phyloP scores from a whole-genome alignment of 2,329 filamentous ascomycete species.

The Xylaria polymorpha region DNA sequence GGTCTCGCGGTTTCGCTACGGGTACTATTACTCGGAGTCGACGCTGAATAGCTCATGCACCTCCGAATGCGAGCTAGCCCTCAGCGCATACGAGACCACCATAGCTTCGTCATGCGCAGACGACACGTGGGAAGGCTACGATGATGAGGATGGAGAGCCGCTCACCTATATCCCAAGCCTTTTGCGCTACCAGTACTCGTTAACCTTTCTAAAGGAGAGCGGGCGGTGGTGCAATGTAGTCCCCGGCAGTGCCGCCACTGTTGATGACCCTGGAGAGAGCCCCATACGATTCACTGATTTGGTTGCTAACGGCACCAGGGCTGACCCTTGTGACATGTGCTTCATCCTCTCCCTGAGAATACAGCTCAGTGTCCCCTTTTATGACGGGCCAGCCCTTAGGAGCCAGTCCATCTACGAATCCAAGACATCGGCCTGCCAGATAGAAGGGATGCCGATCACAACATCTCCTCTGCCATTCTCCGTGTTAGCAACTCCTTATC shows the following conservation, averaged over 20 bases:
- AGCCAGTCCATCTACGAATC: background rate
- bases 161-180: slow-evolving; percentile 3
- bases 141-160: background rate
- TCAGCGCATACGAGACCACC: background rate
- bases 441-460: background rate
- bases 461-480: background rate
- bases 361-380: slow-evolving; percentile 31
- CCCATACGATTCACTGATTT: background rate
- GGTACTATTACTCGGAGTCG: slow-evolving; percentile 17
- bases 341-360: slow-evolving; percentile 24
- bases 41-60: slow-evolving; percentile 5
- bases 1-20: slow-evolving; percentile 16
- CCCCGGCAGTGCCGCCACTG: background rate
- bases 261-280: background rate
- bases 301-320: background rate
- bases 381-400: background rate
- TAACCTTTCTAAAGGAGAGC: slow-evolving; percentile 1
- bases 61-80: background rate
- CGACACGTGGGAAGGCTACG: slow-evolving; percentile 3
- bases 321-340: slow-evolving; percentile 7
- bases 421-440: slow-evolving; percentile 1
- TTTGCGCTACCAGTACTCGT: slow-evolving; percentile 12
- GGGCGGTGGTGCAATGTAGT: slow-evolving; percentile 15
- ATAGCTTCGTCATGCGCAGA: slow-evolving; percentile 4
- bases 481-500: background rate